These are phyloP conservation scores for Tolypocladium guangdongense DNA, from an alignment of 2,329 filamentous ascomycete genomes.

Conservation along the genomic window DNA sequence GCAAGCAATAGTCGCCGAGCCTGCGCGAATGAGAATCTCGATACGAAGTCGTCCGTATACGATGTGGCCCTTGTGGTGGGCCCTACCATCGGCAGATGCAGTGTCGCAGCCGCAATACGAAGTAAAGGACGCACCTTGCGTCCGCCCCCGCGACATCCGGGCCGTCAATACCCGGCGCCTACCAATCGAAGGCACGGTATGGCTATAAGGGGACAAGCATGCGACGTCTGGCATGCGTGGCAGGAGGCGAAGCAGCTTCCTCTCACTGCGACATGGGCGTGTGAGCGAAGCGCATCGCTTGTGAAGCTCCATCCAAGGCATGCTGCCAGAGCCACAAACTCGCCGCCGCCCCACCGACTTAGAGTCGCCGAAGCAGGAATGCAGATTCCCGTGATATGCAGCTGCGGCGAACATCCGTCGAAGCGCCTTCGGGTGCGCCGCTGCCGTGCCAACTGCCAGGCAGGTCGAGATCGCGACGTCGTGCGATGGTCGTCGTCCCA, in stretches of 20 bases:
- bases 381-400: not conserved
- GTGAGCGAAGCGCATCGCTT: not conserved
- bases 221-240: not conserved
- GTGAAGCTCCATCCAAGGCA: not conserved
- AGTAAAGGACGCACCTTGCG: constrained; percentile 1
- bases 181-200: not conserved
- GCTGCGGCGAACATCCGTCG: not conserved
- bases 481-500: not conserved
- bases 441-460: not conserved
- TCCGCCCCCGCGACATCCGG: not conserved
- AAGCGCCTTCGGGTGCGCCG: not conserved
- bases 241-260: not conserved
- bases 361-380: not conserved
- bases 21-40: not conserved
- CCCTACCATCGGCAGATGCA: constrained; percentile 2
- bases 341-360: not conserved
- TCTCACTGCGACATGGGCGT: not conserved
- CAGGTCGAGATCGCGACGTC: not conserved
- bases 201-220: not conserved
- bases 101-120: constrained; percentile 4
- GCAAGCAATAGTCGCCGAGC: not conserved
- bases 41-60: not conserved
- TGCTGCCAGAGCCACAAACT: too few species aligned
- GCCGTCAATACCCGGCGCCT: not conserved
- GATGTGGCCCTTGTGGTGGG: not conserved